Evolutionary conservation across 2,329 filamentous ascomycete genomes (phyloP).

Genomic region (Ophiostoma montium): DNA sequence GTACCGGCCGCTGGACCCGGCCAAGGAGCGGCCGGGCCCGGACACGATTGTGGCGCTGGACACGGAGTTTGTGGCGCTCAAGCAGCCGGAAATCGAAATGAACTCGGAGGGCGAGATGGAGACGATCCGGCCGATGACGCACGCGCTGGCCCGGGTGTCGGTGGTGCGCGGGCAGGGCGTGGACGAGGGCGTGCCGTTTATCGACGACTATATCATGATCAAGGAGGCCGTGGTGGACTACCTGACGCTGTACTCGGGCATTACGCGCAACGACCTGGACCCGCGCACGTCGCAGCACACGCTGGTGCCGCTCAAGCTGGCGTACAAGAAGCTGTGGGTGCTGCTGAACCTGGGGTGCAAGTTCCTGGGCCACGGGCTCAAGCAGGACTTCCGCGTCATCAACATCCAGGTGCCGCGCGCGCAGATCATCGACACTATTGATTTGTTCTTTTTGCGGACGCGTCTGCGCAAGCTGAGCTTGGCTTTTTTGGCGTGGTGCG

Average conservation of each 20-base stretch:
- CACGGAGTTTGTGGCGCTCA: constrained; percentile 88
- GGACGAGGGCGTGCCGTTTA: constrained; percentile 72
- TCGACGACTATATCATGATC: constrained; percentile 93
- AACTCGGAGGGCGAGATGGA: constrained; percentile 87
- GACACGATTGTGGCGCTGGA: constrained; percentile 77
- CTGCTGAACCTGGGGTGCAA: constrained; percentile 86
- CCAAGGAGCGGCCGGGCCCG: constrained; percentile 51
- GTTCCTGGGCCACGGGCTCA: constrained; percentile 86
- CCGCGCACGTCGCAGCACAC: constrained; percentile 65
- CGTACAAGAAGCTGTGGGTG: constrained; percentile 97
- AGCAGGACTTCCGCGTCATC: constrained; percentile 93
- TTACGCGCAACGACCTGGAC: constrained; percentile 74
- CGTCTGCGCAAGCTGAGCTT: constrained; percentile 79
- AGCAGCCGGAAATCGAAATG: constrained; percentile 89
- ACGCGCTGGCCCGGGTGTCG: constrained; percentile 84
- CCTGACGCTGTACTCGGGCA: constrained; percentile 85
- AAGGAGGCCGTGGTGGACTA: constrained; percentile 90
- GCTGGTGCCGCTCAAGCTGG: constrained; percentile 73
- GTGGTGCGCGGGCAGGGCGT: constrained; percentile 70
- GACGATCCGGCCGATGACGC: constrained; percentile 80
- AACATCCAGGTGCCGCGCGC: constrained; percentile 88
- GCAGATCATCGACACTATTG: constrained; percentile 89
- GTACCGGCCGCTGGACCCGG: constrained; percentile 42
- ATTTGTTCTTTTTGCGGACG: constrained; percentile 71
- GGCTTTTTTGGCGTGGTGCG: constrained; percentile 79